Base-by-base conservation (phyloP, 2,329 filamentous ascomycete genomes). In the Leptographium galeiforme region DNA sequence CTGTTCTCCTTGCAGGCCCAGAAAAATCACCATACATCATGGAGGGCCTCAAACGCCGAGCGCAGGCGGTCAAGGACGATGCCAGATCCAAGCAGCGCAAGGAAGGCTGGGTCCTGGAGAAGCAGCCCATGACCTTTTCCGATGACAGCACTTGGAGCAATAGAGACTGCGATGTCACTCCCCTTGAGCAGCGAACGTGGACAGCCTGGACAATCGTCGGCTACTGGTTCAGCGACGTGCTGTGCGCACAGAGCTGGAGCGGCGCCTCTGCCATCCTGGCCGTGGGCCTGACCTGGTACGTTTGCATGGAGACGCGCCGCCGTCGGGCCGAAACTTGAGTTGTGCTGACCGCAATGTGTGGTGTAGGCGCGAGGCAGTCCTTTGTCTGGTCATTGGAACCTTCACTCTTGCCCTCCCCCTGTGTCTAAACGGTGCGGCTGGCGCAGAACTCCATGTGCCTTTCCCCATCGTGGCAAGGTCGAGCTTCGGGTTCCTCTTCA, bases 401-500 rank as follows among this genome's bases (percentile, higher is more conserved):
- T 68, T 76, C 14, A 81, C 78, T 57, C 77, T 80, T 30, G 74
- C 78, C 5, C 72, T 80, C 18, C 67, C 70, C 10, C 68, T 73
- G 61, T 68, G 71, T 10, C 63, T 73, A 19, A 72, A 74, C 57
- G 71, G 71, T 33, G 68, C 69, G 6, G 70, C 70, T 49, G 70
- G 71, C n/a, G 68, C 70, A 6, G 67, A 68, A 51, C 61, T 73
- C 6, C 72, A 74, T 52, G 65, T 73, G 16, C 71, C 71, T 4
- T 75, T 74, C 59, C 68, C 70, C 25, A 59, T 62, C 6, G 56
- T 50, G 34, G 50, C 50, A 2, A 3, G 36, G 36, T 38, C 36
- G 36, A 38, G 36, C 36, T 69, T 67, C 33, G 67, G 66, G 36
- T 67, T 61, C 48, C 59, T 62, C 30, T 61, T 64, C 48, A 60